A percentile compares a stretch with the other conserved stretches of the same genome.
Evolutionary conservation across 306 rosid species (phyloP).

Genomic region (Rubus parviflorus): DNA sequence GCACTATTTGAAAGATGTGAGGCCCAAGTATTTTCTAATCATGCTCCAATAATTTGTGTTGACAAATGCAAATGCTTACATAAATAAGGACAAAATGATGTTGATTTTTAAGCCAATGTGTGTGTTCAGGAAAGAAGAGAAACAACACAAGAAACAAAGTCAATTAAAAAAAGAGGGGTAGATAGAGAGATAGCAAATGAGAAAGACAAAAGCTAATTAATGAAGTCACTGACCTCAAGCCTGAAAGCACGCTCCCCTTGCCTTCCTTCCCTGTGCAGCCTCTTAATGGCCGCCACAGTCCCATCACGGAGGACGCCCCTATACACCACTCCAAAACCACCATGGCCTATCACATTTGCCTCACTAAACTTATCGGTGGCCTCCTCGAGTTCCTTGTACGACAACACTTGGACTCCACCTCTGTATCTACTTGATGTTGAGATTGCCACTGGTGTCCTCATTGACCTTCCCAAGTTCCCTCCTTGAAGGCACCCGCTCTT

Average conservation of each 20-base stretch:
- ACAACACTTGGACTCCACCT: conserved; percentile 90
- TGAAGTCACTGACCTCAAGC: conserved; percentile 73
- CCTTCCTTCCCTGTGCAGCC: conserved; percentile 63
- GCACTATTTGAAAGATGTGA: neutral
- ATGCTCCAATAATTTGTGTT: conserved; percentile 10
- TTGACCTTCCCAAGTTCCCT: conserved; percentile 48
- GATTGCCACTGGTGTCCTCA: conserved; percentile 5
- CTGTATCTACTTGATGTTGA: conserved; percentile 35
- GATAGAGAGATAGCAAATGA: conserved; percentile 24
- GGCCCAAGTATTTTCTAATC: neutral
- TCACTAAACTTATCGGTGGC: conserved; percentile 69
- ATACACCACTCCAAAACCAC: conserved; percentile 64
- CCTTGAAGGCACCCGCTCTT: conserved; percentile 80
- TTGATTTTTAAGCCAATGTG: neutral
- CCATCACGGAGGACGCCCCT: conserved; percentile 83
- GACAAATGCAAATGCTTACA: conserved; percentile 8
- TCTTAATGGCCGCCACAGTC: conserved; percentile 74
- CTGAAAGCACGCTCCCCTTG: conserved; percentile 97
- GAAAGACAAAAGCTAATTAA: conserved; percentile 39
- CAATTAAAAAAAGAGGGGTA: conserved; percentile 16
- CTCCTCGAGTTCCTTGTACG: conserved; percentile 74
- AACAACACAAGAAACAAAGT: neutral
- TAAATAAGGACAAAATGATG: conserved; percentile 17
- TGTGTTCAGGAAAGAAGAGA: neutral
- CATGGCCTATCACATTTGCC: conserved; percentile 65